Evolutionary conservation across 1,139 yeast species (phyloP).

Genomic region (Debaryomycetaceae sp.): DNA sequence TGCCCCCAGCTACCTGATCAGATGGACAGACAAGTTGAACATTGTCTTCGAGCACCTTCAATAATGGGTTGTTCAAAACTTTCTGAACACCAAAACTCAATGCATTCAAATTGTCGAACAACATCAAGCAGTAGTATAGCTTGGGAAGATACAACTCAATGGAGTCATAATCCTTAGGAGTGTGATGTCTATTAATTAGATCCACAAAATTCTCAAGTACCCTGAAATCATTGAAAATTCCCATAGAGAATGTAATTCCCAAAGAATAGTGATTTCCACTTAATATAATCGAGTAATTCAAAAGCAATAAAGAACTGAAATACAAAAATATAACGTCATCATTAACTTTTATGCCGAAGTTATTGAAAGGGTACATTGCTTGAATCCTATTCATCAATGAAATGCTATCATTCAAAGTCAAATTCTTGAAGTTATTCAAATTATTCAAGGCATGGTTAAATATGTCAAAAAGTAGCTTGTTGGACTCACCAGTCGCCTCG

Average conservation of each 20-base stretch:
- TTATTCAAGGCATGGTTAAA: slow-evolving; percentile 51
- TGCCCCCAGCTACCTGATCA: slow-evolving; percentile 8
- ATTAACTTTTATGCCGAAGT: slow-evolving; percentile 17
- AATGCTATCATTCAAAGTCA: slow-evolving; percentile 28
- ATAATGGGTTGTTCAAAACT: slow-evolving; percentile 13
- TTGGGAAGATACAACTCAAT: slow-evolving; percentile 44
- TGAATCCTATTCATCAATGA: slow-evolving; percentile 39
- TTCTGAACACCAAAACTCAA: slow-evolving; percentile 58
- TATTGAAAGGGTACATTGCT: slow-evolving; percentile 41
- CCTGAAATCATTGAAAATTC: slow-evolving; percentile 59
- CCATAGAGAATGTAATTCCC: slow-evolving; percentile 50
- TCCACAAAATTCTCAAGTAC: slow-evolving; percentile 38
- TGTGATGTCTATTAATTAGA: slow-evolving; percentile 5
- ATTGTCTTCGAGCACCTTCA: slow-evolving; percentile 15
- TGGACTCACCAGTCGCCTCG: slow-evolving; percentile 25
- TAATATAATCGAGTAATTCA: slow-evolving; percentile 55
- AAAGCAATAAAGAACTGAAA: slow-evolving; percentile 46
- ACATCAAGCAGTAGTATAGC: slow-evolving; percentile 44
- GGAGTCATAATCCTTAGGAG: slow-evolving; percentile 26
- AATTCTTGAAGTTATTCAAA: slow-evolving; percentile 36
- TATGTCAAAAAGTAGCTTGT: slow-evolving; percentile 41
- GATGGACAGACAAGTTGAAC: slow-evolving; percentile 14
- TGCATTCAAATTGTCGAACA: slow-evolving; percentile 55
- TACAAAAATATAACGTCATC: slow-evolving; percentile 33
- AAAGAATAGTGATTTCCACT: slow-evolving; percentile 57